Evolutionary conservation across 2,329 filamentous ascomycete species (phyloP).

Genomic region (Fragosphaeria purpurea): DNA sequence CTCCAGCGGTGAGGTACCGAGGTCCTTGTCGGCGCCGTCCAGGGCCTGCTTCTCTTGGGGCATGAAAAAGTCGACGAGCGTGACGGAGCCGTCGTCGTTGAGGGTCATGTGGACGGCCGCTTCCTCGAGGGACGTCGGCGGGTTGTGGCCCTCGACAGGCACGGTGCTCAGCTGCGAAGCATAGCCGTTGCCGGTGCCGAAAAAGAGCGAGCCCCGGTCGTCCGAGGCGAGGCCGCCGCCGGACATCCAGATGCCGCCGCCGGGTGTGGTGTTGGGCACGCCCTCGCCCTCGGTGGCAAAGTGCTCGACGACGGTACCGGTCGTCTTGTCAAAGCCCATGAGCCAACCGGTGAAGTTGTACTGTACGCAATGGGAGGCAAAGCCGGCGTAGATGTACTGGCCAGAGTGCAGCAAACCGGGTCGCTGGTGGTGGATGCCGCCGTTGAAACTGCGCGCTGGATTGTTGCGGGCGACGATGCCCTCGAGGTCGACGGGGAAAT

Average conservation of each 20-base stretch:
- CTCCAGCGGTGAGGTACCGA: constrained; percentile 35
- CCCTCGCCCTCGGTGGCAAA: constrained; percentile 33
- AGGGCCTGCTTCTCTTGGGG: constrained; percentile 38
- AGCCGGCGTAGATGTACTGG: constrained; percentile 38
- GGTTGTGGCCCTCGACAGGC: constrained; percentile 32
- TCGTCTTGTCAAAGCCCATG: constrained; percentile 36
- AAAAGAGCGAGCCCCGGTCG: constrained; percentile 35
- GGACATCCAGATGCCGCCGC: constrained; percentile 39
- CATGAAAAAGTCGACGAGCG: constrained; percentile 39
- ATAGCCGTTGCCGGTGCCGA: constrained; percentile 38
- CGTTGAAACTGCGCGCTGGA: constrained; percentile 32
- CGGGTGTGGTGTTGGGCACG: constrained; percentile 27
- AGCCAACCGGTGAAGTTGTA: constrained; percentile 42
- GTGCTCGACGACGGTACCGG: constrained; percentile 31
- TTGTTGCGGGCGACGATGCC: constrained; percentile 35
- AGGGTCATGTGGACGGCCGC: constrained; percentile 39
- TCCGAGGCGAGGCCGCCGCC: constrained; percentile 38
- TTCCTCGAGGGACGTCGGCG: constrained; percentile 36
- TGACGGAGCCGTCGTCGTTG: constrained; percentile 31
- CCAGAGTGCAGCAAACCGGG: constrained; percentile 35
- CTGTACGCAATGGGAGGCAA: constrained; percentile 40
- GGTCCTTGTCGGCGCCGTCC: constrained; percentile 38
- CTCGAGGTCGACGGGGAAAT: constrained; percentile 33
- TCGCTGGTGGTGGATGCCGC: constrained; percentile 37
- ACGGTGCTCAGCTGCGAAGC: constrained; percentile 34